These are phyloP conservation scores for Talaromyces pinophilus DNA, from an alignment of 2,329 filamentous ascomycete species.

Conservation along the genomic window DNA sequence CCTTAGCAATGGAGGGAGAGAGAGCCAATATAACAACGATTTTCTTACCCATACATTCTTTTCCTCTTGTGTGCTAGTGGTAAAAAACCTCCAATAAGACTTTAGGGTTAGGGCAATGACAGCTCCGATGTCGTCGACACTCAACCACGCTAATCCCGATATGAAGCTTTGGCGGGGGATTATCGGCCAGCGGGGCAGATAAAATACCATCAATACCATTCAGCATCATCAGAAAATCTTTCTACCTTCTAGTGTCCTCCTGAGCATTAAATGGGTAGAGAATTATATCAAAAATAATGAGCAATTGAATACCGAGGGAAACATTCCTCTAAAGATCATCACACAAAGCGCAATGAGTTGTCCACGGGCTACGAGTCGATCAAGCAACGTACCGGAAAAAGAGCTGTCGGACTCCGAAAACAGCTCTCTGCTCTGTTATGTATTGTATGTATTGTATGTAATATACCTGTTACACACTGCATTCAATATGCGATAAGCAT, in stretches of 20 bases:
- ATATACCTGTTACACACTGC: not conserved
- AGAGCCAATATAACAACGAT: too few species aligned
- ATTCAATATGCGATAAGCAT: not conserved
- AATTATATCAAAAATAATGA: not conserved
- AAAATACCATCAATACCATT: slow-evolving; percentile 13
- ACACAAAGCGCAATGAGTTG: not conserved
- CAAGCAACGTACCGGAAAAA: not conserved
- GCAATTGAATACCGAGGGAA: not conserved
- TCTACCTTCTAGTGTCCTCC: not conserved
- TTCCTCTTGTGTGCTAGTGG: too few species aligned
- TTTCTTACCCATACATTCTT: too few species aligned
- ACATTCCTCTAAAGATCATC: not conserved
- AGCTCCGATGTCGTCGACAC: slow-evolving; percentile 23
- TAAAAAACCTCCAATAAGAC: too few species aligned
- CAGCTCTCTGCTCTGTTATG: slow-evolving; percentile 9
- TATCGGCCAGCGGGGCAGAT: slow-evolving; percentile 22
- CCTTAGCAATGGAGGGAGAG: too few species aligned
- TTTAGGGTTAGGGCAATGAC: not conserved
- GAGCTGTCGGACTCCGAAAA: slow-evolving; percentile 21
- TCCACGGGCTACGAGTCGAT: slow-evolving; percentile 8
- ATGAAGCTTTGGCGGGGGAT: slow-evolving; percentile 19
- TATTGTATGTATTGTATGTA: slow-evolving; percentile 10
- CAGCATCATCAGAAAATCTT: not conserved
- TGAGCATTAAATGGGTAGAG: not conserved
- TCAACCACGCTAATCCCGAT: slow-evolving; percentile 17